Evolutionary conservation across 1,139 yeast genomes (phyloP).

Genomic region (Suhomyces maxii): DNA sequence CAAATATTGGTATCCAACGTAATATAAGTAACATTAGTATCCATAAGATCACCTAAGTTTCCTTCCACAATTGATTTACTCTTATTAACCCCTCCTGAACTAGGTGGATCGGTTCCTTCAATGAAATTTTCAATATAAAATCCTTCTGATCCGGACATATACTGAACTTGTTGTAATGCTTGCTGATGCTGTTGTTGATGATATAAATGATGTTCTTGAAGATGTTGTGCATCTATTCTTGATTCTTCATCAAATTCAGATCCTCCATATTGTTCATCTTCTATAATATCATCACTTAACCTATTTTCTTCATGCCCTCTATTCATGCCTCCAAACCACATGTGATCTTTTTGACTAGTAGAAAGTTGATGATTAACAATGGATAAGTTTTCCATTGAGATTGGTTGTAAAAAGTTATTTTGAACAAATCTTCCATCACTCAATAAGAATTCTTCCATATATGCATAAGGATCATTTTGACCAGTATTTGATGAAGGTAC

Average conservation of each 20-base stretch:
- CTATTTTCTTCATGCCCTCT: constrained; percentile 13
- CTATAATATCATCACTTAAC: constrained; percentile 16
- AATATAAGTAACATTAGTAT: constrained; percentile 55
- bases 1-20: constrained; percentile 78
- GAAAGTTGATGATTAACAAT: constrained; percentile 10
- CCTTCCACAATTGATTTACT: constrained; percentile 27
- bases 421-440: constrained; percentile 46
- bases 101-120: constrained; percentile 3
- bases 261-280: constrained; percentile 12
- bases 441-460: constrained; percentile 39
- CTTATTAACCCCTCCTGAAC: constrained; percentile 2
- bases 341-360: constrained; percentile 18
- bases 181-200: constrained; percentile 24
- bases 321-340: constrained; percentile 31
- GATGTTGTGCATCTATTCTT: constrained; percentile 6
- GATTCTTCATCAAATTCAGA: constrained; percentile 17
- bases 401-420: constrained; percentile 40
- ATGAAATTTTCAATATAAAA: constrained; percentile 28
- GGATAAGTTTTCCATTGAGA: constrained; percentile 29
- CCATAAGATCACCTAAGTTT: constrained; percentile 52
- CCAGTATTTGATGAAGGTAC: constrained; percentile 10
- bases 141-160: constrained; percentile 18
- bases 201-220: constrained; percentile 16
- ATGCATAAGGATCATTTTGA: constrained; percentile 24
- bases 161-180: constrained; percentile 11